Evolutionary conservation across 495 filamentous ascomycete genomes (phyloP).

Genomic region (Aspergillus cavernicola): DNA sequence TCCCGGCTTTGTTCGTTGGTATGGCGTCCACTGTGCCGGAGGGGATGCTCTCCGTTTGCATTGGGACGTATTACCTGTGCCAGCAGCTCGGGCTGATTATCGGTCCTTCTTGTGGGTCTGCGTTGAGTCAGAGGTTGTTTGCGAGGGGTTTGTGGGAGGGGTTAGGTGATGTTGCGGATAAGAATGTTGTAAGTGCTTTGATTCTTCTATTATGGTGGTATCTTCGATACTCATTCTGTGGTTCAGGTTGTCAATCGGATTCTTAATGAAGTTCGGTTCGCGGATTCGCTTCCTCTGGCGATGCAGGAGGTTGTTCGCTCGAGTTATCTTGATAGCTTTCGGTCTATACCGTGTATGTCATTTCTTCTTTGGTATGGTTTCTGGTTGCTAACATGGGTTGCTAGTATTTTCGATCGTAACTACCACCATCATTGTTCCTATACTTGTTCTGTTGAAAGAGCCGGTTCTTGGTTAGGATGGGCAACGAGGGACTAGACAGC

Average conservation of each 20-base stretch:
- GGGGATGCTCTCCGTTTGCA: slow-evolving; percentile 19
- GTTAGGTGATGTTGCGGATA: slow-evolving; percentile 7
- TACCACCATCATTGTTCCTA: neutral
- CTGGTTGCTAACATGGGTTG: neutral
- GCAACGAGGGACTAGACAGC: too few species aligned
- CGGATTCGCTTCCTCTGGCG: slow-evolving; percentile 12
- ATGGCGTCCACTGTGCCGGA: slow-evolving; percentile 23
- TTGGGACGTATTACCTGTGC: slow-evolving; percentile 32
- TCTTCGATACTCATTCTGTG: too few species aligned
- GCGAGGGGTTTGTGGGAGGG: slow-evolving; percentile 8
- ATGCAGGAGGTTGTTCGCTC: slow-evolving; percentile 15
- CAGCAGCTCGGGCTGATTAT: slow-evolving; percentile 36
- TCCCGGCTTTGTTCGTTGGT: slow-evolving; percentile 31
- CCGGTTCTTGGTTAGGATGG: too few species aligned
- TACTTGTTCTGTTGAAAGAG: slow-evolving; percentile 1
- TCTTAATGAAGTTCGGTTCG: slow-evolving; percentile 23
- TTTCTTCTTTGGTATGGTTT: neutral
- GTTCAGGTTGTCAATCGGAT: slow-evolving; percentile 24
- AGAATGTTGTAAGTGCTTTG: slow-evolving; percentile 3
- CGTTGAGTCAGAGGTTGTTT: slow-evolving; percentile 27
- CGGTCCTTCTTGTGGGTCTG: slow-evolving; percentile 21
- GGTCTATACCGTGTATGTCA: slow-evolving; percentile 26
- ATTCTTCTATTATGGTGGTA: neutral
- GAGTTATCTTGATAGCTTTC: slow-evolving; percentile 26
- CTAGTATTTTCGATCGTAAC: neutral